These are phyloP conservation scores for Neofusicoccum parvum DNA, from an alignment of 2,329 filamentous ascomycete genomes.

Conservation along the genomic window DNA sequence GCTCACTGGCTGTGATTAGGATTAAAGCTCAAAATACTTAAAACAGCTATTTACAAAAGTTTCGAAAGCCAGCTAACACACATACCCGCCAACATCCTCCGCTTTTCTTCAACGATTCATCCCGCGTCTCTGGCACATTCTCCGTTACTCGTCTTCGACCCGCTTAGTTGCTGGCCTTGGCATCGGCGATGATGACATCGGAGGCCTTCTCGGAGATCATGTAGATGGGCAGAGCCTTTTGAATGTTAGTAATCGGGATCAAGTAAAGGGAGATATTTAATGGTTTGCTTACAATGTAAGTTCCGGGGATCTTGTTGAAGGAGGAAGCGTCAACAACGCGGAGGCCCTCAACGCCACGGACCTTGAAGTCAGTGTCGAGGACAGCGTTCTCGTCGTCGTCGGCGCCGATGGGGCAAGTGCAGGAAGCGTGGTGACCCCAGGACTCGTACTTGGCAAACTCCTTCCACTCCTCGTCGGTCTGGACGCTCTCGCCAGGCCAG, in stretches of 20 bases:
- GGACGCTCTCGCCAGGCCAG: slow-evolving; percentile 47
- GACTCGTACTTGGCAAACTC: slow-evolving; percentile 34
- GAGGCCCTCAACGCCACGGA: slow-evolving; percentile 57
- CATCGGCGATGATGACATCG: slow-evolving; percentile 40
- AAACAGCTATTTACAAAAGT: too few relatives aligned
- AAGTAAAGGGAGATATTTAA: too few relatives aligned
- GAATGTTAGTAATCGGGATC: too few relatives aligned
- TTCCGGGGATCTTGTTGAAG: slow-evolving; percentile 55
- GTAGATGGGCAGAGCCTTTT: slow-evolving; percentile 43
- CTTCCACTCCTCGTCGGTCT: slow-evolving; percentile 45
- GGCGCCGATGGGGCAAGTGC: slow-evolving; percentile 58
- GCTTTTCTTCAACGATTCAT: too few relatives aligned
- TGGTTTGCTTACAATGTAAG: too few relatives aligned
- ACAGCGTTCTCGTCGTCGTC: slow-evolving; percentile 58
- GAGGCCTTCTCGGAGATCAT: slow-evolving; percentile 65
- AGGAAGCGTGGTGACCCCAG: slow-evolving; percentile 58
- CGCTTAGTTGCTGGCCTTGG: background rate
- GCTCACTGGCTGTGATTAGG: too few relatives aligned
- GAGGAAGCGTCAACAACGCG: slow-evolving; percentile 65
- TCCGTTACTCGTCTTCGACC: too few relatives aligned
- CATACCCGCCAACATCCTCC: too few relatives aligned
- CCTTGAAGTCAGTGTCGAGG: slow-evolving; percentile 59
- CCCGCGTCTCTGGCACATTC: too few relatives aligned
- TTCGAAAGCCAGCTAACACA: too few relatives aligned
- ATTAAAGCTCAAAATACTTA: too few relatives aligned